Percentiles rank a stretch among this genome's conserved stretches.
phyloP scores from a whole-genome alignment of 257 asterid species.

The Solanum corneliomulleri region DNA sequence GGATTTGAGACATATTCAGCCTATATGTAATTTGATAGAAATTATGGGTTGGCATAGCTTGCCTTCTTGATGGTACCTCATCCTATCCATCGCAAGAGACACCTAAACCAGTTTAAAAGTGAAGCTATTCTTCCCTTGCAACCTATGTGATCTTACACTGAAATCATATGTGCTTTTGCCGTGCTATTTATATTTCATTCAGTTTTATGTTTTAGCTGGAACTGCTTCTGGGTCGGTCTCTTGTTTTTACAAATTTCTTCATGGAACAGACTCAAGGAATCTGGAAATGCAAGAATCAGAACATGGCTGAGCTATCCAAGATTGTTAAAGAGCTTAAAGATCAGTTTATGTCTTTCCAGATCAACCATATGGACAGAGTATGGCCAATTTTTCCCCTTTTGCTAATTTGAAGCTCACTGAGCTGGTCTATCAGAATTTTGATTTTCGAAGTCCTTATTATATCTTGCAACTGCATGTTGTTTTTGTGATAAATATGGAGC shows the following conservation, averaged over 20 bases:
- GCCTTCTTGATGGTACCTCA: not conserved
- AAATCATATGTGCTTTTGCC: not conserved
- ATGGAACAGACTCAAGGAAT: conserved; percentile 70
- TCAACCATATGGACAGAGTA: conserved; percentile 74
- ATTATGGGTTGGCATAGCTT: not conserved
- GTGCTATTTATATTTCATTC: not conserved
- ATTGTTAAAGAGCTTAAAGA: conserved; percentile 82
- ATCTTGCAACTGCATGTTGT: not conserved
- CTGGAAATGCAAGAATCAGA: conserved; percentile 84
- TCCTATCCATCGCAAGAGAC: not conserved
- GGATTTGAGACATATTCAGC: not conserved
- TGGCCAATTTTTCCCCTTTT: conserved; percentile 5
- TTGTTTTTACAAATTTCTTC: not conserved
- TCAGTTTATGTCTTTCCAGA: conserved; percentile 68
- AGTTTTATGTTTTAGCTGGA: not conserved
- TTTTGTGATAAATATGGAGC: not conserved
- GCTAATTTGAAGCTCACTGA: not conserved
- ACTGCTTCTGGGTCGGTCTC: not conserved
- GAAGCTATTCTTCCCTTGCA: not conserved
- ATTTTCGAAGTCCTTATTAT: not conserved
- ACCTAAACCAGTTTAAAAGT: not conserved
- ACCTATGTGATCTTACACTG: not conserved
- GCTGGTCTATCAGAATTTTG: not conserved
- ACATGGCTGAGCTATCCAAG: conserved; percentile 93
- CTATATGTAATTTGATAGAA: not conserved